Evolutionary conservation across 345 rosid genomes (phyloP).

Genomic region (Acer negundo): DNA sequence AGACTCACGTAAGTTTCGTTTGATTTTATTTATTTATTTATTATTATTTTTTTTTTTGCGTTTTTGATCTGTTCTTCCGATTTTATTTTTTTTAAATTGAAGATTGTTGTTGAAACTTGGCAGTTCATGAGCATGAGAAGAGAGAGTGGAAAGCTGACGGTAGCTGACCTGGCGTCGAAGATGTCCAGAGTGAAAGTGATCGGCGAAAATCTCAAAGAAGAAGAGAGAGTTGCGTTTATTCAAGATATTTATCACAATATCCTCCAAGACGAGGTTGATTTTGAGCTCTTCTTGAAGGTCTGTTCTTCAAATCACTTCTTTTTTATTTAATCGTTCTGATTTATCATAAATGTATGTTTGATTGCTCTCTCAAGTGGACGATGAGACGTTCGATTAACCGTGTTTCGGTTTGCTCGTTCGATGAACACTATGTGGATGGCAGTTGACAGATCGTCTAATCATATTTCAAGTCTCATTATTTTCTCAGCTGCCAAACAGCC

Average conservation of each 20-base stretch:
- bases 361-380: neutral
- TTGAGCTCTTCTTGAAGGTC: constrained; percentile 92
- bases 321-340: neutral
- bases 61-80: constrained; percentile 6
- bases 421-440: neutral
- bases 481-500: neutral
- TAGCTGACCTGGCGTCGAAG: constrained; percentile 75
- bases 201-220: constrained; percentile 75
- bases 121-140: constrained; percentile 90
- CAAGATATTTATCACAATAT: constrained; percentile 59
- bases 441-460: neutral
- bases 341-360: neutral
- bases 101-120: neutral
- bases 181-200: constrained; percentile 83
- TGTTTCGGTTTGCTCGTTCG: neutral
- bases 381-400: neutral
- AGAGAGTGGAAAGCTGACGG: constrained; percentile 89
- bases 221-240: constrained; percentile 69
- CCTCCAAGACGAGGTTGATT: constrained; percentile 80
- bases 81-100: neutral
- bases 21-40: too few relatives aligned
- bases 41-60: neutral
- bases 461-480: neutral
- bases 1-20: constrained; percentile 61
- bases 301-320: neutral